These are phyloP conservation scores for Aspergillus asperescens DNA, from an alignment of 495 filamentous ascomycete genomes.

Conservation along the genomic window DNA sequence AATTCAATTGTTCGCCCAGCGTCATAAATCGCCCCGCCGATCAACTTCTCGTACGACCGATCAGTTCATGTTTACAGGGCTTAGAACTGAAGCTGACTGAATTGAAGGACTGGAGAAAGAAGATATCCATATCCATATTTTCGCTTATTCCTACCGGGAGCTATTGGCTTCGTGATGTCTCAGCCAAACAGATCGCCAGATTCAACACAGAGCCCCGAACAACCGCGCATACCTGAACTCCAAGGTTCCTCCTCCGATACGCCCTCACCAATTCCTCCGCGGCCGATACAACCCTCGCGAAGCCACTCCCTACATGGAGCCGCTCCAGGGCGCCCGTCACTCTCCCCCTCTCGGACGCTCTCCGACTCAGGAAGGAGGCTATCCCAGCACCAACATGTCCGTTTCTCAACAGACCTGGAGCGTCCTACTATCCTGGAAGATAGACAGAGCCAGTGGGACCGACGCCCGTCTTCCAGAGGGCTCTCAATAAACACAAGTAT, in stretches of 20 bases:
- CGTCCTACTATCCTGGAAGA: constrained; percentile 25
- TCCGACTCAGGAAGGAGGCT: constrained; percentile 33
- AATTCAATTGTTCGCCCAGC: constrained; percentile 2
- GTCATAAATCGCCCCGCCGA: constrained; percentile 12
- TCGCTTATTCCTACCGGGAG: neutral
- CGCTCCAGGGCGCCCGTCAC: constrained; percentile 21
- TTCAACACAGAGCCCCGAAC: constrained; percentile 7
- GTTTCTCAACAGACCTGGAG: constrained; percentile 40
- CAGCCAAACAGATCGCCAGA: constrained; percentile 22
- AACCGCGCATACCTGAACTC: constrained; percentile 3
- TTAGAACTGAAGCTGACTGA: neutral
- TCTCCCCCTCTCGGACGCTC: constrained; percentile 28
- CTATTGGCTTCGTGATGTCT: constrained; percentile 23
- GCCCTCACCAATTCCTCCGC: neutral
- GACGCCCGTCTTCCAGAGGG: constrained; percentile 31
- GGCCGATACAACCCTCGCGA: constrained; percentile 8
- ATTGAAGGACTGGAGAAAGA: neutral
- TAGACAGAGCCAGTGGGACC: constrained; percentile 15
- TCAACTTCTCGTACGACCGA: neutral
- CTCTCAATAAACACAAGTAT: constrained; percentile 37
- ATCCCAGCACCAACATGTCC: constrained; percentile 37
- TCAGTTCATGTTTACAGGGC: neutral
- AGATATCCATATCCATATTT: neutral
- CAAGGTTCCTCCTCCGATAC: neutral
- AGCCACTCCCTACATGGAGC: constrained; percentile 16